A percentile compares a stretch with the other conserved stretches of the same genome.
Evolutionary conservation across 2,329 filamentous ascomycete species (phyloP).

Genomic region (Cercospora zeae-maydis): DNA sequence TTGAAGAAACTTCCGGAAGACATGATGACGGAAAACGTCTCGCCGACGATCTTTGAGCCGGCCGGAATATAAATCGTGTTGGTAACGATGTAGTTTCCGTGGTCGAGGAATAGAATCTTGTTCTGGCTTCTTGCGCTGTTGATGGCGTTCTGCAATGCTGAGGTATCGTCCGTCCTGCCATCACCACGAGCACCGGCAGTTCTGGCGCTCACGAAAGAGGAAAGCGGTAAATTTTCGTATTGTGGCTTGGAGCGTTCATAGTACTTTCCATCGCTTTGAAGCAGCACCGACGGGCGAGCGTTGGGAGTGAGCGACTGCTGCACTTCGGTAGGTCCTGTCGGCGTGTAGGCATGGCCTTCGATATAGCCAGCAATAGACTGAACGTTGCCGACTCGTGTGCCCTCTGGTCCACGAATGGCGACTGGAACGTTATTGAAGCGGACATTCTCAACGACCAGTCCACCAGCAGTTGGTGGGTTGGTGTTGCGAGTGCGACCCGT

Average conservation of each 20-base stretch:
- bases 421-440: conserved; percentile 48
- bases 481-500: conserved; percentile 46
- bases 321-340: conserved; percentile 44
- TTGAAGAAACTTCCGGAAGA: conserved; percentile 56
- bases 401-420: conserved; percentile 42
- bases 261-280: conserved; percentile 46
- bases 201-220: conserved; percentile 46
- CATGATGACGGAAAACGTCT: conserved; percentile 56
- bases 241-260: conserved; percentile 55
- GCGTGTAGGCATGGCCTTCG: conserved; percentile 45
- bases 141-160: conserved; percentile 57
- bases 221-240: conserved; percentile 42
- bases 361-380: conserved; percentile 41
- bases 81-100: conserved; percentile 68
- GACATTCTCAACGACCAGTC: conserved; percentile 56
- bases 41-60: conserved; percentile 57
- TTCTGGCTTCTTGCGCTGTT: conserved; percentile 43
- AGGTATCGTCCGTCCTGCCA: conserved; percentile 58
- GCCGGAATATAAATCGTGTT: conserved; percentile 63
- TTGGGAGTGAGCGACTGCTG: conserved; percentile 46
- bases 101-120: conserved; percentile 70
- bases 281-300: conserved; percentile 43
- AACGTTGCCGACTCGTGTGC: conserved; percentile 31
- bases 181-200: conserved; percentile 47
- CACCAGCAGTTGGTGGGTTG: conserved; percentile 46